Percentiles rank a stretch among this genome's conserved stretches.
phyloP scores from a whole-genome alignment of 371 early-diverging fungal genomes.

The Apophysomyces sp. region DNA sequence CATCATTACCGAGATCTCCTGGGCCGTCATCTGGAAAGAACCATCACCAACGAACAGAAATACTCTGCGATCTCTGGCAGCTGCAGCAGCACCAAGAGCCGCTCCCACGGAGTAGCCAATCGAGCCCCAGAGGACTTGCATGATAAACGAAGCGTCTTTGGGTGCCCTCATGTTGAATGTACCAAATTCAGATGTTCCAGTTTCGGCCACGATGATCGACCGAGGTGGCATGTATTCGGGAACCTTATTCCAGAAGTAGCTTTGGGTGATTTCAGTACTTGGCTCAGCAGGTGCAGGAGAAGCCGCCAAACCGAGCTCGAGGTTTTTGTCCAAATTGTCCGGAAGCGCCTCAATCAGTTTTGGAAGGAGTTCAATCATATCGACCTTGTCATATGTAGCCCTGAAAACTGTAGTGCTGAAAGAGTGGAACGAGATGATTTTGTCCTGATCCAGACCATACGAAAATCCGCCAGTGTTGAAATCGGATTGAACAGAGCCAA shows the following conservation, averaged over 20 bases:
- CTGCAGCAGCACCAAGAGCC: constrained; percentile 37
- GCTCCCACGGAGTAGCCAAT: constrained; percentile 44
- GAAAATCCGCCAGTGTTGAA: constrained; percentile 56
- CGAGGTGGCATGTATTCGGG: constrained; percentile 26
- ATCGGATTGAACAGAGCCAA: constrained; percentile 49
- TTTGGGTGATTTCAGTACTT: constrained; percentile 33
- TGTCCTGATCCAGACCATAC: constrained; percentile 22
- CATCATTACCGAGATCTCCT: constrained; percentile 48
- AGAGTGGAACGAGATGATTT: constrained; percentile 40
- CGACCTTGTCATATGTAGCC: constrained; percentile 38
- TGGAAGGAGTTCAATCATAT: constrained; percentile 36
- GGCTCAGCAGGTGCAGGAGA: constrained; percentile 14
- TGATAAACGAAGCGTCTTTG: constrained; percentile 28
- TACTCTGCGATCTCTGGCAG: constrained; percentile 27
- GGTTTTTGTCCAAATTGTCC: constrained; percentile 9
- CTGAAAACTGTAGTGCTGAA: constrained; percentile 28
- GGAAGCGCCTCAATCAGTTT: constrained; percentile 28
- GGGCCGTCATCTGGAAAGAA: constrained; percentile 49
- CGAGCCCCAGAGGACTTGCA: constrained; percentile 44
- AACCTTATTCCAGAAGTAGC: constrained; percentile 44
- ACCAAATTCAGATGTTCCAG: constrained; percentile 52
- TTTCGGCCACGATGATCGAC: constrained; percentile 47
- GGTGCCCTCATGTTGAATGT: constrained; percentile 36
- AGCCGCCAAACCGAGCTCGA: constrained; percentile 17
- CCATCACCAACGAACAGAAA: constrained; percentile 56